Evolutionary conservation across 83 land plant species (phyloP).

Genomic region (Picea mariana): DNA sequence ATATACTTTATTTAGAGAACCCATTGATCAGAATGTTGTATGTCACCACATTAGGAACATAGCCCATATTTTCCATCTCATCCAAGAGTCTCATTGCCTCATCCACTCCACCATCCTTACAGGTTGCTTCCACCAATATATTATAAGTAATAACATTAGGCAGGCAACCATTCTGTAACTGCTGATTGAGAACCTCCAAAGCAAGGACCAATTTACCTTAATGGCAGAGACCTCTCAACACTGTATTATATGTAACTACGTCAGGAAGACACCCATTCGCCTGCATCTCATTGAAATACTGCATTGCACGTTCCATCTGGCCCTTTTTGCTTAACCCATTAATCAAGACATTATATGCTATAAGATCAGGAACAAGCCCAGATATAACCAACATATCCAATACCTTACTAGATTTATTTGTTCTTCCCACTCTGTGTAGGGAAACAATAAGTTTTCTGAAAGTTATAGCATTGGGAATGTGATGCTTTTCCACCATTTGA

Average conservation of each 20-base stretch:
- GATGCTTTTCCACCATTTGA: too few species aligned
- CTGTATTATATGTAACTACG: constrained; percentile 43
- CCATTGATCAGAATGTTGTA: constrained; percentile 56
- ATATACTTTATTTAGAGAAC: constrained; percentile 51
- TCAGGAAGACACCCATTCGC: constrained; percentile 20
- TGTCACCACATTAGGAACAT: constrained; percentile 51
- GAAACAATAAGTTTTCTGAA: too few species aligned
- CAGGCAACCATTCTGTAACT: constrained; percentile 21
- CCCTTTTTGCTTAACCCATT: neutral
- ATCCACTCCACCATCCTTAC: constrained; percentile 46
- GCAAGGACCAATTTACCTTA: constrained; percentile 37
- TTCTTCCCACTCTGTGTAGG: constrained; percentile 12
- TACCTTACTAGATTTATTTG: constrained; percentile 30
- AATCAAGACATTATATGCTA: neutral
- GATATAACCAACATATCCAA: constrained; percentile 40
- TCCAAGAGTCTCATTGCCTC: constrained; percentile 53
- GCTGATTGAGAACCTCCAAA: constrained; percentile 35
- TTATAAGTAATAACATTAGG: constrained; percentile 60
- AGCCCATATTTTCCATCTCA: constrained; percentile 51
- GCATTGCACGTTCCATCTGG: constrained; percentile 2
- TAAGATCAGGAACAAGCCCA: constrained; percentile 5
- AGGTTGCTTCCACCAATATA: constrained; percentile 52
- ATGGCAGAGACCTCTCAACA: constrained; percentile 40
- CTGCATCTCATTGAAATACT: constrained; percentile 28
- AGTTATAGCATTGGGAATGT: too few species aligned